phyloP scores from a whole-genome alignment of 2,329 filamentous ascomycete species.

The Trichoderma sp. region DNA sequence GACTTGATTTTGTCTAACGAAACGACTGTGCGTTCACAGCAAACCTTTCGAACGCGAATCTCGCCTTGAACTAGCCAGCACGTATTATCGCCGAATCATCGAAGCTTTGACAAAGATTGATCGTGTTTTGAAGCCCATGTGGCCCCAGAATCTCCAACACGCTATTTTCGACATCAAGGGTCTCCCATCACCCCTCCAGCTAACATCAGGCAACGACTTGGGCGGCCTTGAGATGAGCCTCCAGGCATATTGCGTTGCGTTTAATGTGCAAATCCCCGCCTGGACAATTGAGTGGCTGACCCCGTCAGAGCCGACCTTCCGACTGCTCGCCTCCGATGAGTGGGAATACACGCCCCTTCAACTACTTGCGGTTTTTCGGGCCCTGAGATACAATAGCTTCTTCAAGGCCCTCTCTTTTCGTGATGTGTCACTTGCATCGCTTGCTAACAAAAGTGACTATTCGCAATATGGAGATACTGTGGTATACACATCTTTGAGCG shows the following conservation, averaged over 20 bases:
- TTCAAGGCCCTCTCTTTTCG: constrained; percentile 60
- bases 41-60: constrained; percentile 47
- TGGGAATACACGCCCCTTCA: constrained; percentile 51
- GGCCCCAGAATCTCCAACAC: constrained; percentile 58
- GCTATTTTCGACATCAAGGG: constrained; percentile 56
- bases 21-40: constrained; percentile 31
- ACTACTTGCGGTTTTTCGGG: constrained; percentile 58
- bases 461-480: constrained; percentile 48
- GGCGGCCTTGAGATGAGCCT: constrained; percentile 57
- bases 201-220: constrained; percentile 57
- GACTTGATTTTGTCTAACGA: no score
- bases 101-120: constrained; percentile 57
- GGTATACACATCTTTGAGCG: constrained; percentile 55
- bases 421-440: constrained; percentile 51
- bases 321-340: constrained; percentile 48
- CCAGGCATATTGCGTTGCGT: constrained; percentile 57
- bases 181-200: constrained; percentile 53
- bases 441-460: constrained; percentile 46
- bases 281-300: constrained; percentile 53
- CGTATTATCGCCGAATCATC: constrained; percentile 56
- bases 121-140: constrained; percentile 58
- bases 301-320: constrained; percentile 53
- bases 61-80: constrained; percentile 55
- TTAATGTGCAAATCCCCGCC: constrained; percentile 50
- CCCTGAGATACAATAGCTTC: constrained; percentile 60